These are phyloP conservation scores for Xylaria sp. DNA, from an alignment of 2,329 filamentous ascomycete species.

Conservation along the genomic window DNA sequence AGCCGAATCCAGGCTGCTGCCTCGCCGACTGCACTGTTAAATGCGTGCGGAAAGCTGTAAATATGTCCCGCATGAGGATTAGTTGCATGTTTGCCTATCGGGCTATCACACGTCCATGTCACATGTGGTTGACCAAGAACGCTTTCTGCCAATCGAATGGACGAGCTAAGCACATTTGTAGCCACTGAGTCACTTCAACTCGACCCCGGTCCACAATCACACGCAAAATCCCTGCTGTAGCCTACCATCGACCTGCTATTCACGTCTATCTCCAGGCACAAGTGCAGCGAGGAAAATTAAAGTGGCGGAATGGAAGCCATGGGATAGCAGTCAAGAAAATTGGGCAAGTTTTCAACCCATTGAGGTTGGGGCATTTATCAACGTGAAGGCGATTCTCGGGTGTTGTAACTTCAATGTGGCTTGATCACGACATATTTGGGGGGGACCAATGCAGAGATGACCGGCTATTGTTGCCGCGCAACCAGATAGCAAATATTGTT, in stretches of 20 bases:
- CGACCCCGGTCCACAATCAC: neutral
- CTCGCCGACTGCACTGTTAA: neutral
- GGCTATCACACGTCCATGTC: neutral
- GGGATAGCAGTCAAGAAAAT: too few relatives aligned
- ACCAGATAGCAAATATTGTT: too few relatives aligned
- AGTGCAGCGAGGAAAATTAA: too few relatives aligned
- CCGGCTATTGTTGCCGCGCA: too few relatives aligned
- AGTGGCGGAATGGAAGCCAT: too few relatives aligned
- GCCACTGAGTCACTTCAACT: constrained; percentile 17
- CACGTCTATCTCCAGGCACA: too few relatives aligned
- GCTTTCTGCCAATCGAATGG: constrained; percentile 15
- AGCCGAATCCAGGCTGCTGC: neutral
- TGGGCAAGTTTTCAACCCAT: too few relatives aligned
- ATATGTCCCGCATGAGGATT: constrained; percentile 8
- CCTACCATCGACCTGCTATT: constrained; percentile 1
- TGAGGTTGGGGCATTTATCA: too few relatives aligned
- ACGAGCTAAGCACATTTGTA: neutral
- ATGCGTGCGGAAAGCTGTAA: constrained; percentile 2
- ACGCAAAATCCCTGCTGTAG: constrained; percentile 15
- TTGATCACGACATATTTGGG: too few relatives aligned
- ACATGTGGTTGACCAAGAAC: constrained; percentile 4
- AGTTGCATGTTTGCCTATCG: neutral
- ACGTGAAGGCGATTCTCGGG: too few relatives aligned
- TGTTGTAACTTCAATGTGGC: too few relatives aligned
- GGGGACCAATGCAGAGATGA: too few relatives aligned